Conservation (phyloP, 345 rosid species). For the Excoecaria agallocha region DNA sequence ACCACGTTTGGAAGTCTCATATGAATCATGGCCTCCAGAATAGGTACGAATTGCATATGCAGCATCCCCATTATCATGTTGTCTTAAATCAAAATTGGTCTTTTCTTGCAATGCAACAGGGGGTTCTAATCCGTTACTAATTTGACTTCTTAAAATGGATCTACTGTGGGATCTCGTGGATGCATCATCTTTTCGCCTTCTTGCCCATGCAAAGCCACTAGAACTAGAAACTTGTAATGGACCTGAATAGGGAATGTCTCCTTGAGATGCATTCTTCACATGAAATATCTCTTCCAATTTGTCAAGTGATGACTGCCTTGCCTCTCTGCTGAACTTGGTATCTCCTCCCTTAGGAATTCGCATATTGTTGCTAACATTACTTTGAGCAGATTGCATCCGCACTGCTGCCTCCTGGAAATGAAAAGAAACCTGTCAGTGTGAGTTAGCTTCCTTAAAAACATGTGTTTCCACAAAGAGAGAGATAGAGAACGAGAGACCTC, state of each 20-base stretch:
- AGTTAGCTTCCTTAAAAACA: conserved; percentile 7
- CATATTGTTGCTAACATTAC: conserved; percentile 25
- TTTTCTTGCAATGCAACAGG: conserved; percentile 42
- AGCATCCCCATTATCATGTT: conserved; percentile 36
- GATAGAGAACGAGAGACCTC: conserved; percentile 49
- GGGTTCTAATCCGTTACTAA: conserved; percentile 46
- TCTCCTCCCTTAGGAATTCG: conserved; percentile 34
- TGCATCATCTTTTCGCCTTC: conserved; percentile 62
- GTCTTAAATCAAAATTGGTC: conserved; percentile 43
- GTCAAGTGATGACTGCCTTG: conserved; percentile 44
- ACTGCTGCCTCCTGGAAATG: conserved; percentile 53
- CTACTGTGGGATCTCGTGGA: conserved; percentile 50
- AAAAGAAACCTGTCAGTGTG: conserved; percentile 9
- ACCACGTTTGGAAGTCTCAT: conserved; percentile 50
- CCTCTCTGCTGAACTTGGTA: conserved; percentile 38
- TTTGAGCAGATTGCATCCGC: conserved; percentile 37
- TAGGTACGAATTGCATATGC: conserved; percentile 36
- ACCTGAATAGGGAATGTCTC: conserved; percentile 85
- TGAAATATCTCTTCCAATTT: conserved; percentile 60
- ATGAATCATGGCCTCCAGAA: conserved; percentile 56
- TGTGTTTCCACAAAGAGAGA: neutral
- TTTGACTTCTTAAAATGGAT: conserved; percentile 62
- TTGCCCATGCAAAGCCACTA: conserved; percentile 96
- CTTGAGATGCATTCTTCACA: conserved; percentile 82
- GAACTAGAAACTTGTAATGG: conserved; percentile 81